Evolutionary conservation across 2,329 filamentous ascomycete genomes (phyloP).

Genomic region (Penicillium digitatum): DNA sequence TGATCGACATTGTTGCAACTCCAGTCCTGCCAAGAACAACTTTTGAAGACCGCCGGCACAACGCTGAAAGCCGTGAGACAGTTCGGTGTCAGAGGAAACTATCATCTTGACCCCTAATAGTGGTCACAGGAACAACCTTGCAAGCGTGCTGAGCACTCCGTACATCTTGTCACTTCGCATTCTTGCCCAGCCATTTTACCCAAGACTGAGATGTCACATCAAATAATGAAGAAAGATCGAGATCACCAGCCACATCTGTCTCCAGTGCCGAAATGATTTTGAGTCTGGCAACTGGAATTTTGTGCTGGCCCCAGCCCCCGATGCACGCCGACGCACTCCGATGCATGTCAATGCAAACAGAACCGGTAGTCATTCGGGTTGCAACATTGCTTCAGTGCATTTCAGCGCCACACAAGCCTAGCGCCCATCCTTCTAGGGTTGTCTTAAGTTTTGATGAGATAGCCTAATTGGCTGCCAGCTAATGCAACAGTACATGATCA

Average conservation of each 20-base stretch:
- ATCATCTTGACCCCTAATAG: neutral
- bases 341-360: neutral
- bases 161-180: neutral
- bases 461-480: neutral
- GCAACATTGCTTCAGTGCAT: neutral
- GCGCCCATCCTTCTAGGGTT: neutral
- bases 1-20: neutral
- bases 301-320: neutral
- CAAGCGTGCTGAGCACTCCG: neutral
- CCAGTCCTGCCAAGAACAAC: neutral
- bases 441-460: neutral
- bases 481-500: neutral
- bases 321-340: neutral
- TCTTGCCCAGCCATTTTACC: neutral
- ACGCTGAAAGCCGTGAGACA: neutral
- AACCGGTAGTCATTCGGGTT: neutral
- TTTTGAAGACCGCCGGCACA: neutral
- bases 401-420: neutral
- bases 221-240: neutral
- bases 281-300: neutral
- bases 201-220: neutral
- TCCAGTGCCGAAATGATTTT: neutral
- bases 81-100: neutral
- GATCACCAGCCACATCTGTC: neutral
- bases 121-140: neutral